phyloP scores from a whole-genome alignment of 108 stramenopile species.

The Skeletonema marinoi region DNA sequence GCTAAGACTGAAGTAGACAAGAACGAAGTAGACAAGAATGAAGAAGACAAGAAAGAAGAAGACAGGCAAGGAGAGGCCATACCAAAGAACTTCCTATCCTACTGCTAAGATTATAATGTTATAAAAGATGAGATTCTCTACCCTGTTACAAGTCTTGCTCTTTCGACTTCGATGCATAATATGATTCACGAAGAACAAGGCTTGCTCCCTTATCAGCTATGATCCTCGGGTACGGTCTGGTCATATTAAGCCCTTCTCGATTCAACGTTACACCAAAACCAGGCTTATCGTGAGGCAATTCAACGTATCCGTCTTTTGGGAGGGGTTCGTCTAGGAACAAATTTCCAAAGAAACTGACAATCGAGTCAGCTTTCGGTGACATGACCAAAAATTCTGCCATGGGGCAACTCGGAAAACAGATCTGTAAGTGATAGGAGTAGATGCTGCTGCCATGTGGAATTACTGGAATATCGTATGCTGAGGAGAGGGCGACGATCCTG shows the following conservation, averaged over 20 bases:
- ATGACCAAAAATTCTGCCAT: conserved; percentile 72
- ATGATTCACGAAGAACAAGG: not conserved
- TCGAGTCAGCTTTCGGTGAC: conserved; percentile 63
- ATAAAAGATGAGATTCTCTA: too few species aligned
- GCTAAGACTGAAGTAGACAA: not conserved
- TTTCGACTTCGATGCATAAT: not conserved
- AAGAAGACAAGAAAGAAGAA: not conserved
- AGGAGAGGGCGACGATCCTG: conserved; percentile 61
- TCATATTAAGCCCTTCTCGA: conserved; percentile 48
- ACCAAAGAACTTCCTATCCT: not conserved
- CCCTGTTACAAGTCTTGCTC: not conserved
- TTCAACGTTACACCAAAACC: conserved; percentile 77
- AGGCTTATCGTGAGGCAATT: conserved; percentile 51
- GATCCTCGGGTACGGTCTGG: conserved; percentile 17
- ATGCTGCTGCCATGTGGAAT: conserved; percentile 68
- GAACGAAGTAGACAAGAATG: not conserved
- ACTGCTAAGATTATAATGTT: not conserved
- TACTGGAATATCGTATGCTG: conserved; percentile 64
- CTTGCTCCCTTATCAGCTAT: not conserved
- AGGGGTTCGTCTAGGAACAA: conserved; percentile 68
- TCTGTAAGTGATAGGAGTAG: conserved; percentile 73
- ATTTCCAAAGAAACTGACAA: conserved; percentile 60
- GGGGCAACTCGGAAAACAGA: conserved; percentile 63
- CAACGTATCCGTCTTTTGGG: conserved; percentile 64
- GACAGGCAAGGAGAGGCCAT: not conserved